A percentile compares a stretch with the other conserved stretches of the same genome.
These are phyloP conservation scores for Clavispora fructus DNA, from an alignment of 805 yeast genomes.

Conservation along the genomic window DNA sequence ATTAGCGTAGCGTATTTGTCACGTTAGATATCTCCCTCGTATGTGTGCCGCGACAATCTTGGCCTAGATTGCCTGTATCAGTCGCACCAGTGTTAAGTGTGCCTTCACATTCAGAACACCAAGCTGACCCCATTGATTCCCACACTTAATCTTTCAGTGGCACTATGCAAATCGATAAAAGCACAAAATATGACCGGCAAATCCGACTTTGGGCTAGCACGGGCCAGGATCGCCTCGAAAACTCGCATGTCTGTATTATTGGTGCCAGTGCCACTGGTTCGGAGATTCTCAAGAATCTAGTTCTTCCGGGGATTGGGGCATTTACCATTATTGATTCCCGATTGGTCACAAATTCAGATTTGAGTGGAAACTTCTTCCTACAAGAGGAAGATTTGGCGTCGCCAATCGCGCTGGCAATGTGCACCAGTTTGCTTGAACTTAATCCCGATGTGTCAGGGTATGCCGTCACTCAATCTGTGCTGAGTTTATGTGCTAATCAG, in stretches of 20 bases:
- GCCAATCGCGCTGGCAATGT: constrained; percentile 35
- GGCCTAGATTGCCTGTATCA: too few species aligned
- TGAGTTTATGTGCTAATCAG: constrained; percentile 5
- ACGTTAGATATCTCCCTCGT: too few species aligned
- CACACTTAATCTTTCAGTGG: background rate
- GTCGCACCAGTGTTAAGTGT: too few species aligned
- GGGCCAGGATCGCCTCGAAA: constrained; percentile 64
- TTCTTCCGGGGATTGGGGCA: constrained; percentile 66
- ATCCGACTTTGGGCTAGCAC: constrained; percentile 76
- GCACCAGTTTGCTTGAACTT: constrained; percentile 44
- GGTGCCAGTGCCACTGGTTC: constrained; percentile 53
- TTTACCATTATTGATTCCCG: constrained; percentile 53
- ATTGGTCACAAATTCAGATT: constrained; percentile 36
- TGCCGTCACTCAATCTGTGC: constrained; percentile 12
- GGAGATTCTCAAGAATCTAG: constrained; percentile 72
- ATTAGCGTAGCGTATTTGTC: too few species aligned
- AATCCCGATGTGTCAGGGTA: constrained; percentile 53
- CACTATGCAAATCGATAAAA: constrained; percentile 3
- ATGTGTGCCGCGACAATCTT: too few species aligned
- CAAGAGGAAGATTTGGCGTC: constrained; percentile 39
- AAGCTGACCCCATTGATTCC: background rate
- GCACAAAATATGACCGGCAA: constrained; percentile 76
- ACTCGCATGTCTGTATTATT: constrained; percentile 56
- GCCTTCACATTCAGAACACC: too few species aligned
- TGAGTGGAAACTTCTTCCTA: constrained; percentile 62